Base-by-base conservation (phyloP, 495 filamentous ascomycete genomes). In the Aspergillus mulundensis region DNA sequence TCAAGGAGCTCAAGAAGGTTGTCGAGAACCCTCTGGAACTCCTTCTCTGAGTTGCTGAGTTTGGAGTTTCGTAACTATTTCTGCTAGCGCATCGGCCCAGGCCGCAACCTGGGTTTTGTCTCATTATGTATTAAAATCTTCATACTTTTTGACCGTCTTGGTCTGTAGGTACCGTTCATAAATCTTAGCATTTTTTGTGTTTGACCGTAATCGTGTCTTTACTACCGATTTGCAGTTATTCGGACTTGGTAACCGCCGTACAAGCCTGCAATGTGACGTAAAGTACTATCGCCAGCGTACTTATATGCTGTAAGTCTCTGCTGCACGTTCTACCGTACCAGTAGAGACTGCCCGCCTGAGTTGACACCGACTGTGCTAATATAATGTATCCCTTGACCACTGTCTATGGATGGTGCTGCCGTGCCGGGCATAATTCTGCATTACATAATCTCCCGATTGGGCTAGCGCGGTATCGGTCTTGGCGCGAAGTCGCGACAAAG, bases 21-120 rank as follows among this genome's bases (percentile, higher is more conserved):
- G 80, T 97, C 32, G 95, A 99, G 84, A 96, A 94, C 80, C 95
- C 95, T 48, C 78, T 99, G 54, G 91, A 96, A 76, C 79, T 99
- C 62, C 77, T 97, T 65, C 81, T 99, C 68, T 99, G 86, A 68
- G 53, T 46, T 55, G 36, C 39, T 16, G 23, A 16, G 39, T 16
- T 52, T 47, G 42, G 42, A 47, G 42, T 53, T 53, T 30, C 36
- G 58, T 18, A 25, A 49, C 18, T 16, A 36, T 52, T 49, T 50
- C 34, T 56, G 38, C 53, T 58, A 60, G 54, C 59, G 54, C 62
- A 58, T 58, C 50, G 58, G 59, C 51, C 53, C 25, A 49, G 56
- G 52, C 25, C 57, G 57, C 48, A 48, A 44, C 46, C 16, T 36
- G 60, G 45, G 39, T 10, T 41, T 68, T 65, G 62, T 65, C 64